Percentiles rank a stretch among this genome's conserved stretches.
Evolutionary conservation across 768 basidiomycete genomes (phyloP).

Genomic region (Candolleomyces efflorescens): DNA sequence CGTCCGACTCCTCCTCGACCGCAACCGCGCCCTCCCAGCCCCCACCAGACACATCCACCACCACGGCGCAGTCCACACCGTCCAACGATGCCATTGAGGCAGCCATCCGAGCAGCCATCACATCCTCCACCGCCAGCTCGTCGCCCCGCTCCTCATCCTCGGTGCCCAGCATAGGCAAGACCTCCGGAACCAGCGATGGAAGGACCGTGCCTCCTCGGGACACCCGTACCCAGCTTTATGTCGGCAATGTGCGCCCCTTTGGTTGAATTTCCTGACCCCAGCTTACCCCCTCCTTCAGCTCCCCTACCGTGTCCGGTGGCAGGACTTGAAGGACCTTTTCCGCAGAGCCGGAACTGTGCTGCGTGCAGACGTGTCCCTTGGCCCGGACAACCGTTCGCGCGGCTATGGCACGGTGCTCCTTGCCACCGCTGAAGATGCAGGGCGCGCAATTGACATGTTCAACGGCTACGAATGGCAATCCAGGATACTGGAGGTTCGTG

Average conservation of each 20-base stretch:
- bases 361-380: constrained; percentile 71
- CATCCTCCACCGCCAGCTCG: background rate
- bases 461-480: constrained; percentile 98
- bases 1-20: background rate
- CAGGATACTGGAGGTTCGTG: constrained; percentile 84
- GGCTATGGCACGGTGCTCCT: constrained; percentile 95
- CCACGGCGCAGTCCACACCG: background rate
- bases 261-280: constrained; percentile 3
- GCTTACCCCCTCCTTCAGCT: constrained; percentile 49
- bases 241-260: constrained; percentile 77
- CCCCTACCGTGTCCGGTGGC: constrained; percentile 99
- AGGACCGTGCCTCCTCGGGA: constrained; percentile 56
- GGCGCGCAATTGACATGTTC: constrained; percentile 92
- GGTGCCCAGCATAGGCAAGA: background rate
- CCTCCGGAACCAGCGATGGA: constrained; percentile 28
- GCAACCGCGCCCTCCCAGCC: background rate
- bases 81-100: constrained; percentile 88
- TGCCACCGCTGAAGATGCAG: constrained; percentile 92
- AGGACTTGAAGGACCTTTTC: constrained; percentile 96
- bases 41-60: background rate
- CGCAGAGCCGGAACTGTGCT: constrained; percentile 90
- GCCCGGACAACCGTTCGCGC: constrained; percentile 87
- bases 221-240: constrained; percentile 92
- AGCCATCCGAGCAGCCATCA: constrained; percentile 81
- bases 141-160: constrained; percentile 1